phyloP scores from a whole-genome alignment of 2,329 filamentous ascomycete species.

The Byssochlamys sp. region DNA sequence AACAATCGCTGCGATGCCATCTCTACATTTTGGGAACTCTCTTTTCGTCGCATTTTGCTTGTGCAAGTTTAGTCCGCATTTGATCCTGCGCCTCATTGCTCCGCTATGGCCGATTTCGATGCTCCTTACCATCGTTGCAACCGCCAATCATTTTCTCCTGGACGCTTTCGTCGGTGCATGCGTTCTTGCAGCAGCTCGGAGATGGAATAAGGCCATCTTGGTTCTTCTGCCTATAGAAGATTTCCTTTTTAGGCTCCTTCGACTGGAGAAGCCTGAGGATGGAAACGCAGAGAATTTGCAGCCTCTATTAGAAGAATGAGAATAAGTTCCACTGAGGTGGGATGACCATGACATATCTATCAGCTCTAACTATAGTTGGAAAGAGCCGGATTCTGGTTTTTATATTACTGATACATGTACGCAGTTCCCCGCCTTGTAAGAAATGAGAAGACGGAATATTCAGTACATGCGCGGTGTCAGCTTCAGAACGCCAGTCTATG shows the following conservation, averaged over 20 bases:
- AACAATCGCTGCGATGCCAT: conserved; percentile 43
- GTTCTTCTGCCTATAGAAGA: conserved; percentile 15
- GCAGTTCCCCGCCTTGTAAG: no score
- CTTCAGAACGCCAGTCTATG: no score
- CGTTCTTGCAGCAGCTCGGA: conserved; percentile 14
- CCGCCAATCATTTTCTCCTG: conserved; percentile 59
- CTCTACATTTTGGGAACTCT: conserved; percentile 38
- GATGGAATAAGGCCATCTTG: conserved; percentile 15
- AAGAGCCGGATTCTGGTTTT: neutral
- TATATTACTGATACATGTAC: no score
- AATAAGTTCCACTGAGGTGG: neutral
- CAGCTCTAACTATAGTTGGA: neutral
- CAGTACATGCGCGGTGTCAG: no score
- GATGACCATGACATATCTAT: neutral
- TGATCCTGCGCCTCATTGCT: conserved; percentile 25
- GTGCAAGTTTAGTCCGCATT: conserved; percentile 34
- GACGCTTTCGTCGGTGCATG: conserved; percentile 55
- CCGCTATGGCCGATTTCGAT: conserved; percentile 37
- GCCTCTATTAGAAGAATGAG: neutral
- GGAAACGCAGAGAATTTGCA: neutral
- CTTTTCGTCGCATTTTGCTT: conserved; percentile 20
- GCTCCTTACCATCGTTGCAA: conserved; percentile 52
- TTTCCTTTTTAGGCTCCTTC: conserved; percentile 9
- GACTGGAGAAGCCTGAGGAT: conserved; percentile 15
- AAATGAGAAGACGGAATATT: no score